phyloP scores from a whole-genome alignment of 768 basidiomycete genomes.

The Lentinula raphanica region DNA sequence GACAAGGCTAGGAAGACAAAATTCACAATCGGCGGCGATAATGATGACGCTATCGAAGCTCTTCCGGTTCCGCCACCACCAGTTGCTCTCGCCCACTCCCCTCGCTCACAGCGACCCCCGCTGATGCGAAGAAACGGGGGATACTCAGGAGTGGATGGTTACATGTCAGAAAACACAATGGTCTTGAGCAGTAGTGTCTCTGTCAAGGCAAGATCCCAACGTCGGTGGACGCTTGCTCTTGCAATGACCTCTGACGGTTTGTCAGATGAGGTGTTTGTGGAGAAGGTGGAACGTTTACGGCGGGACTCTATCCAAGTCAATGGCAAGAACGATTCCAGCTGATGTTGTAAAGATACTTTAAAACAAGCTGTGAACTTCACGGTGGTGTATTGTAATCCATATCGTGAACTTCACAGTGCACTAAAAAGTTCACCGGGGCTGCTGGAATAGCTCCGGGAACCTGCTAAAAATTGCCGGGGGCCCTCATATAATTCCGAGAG shows the following conservation, averaged over 20 bases:
- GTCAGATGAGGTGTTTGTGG: constrained; percentile 45
- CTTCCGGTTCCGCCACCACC: neutral
- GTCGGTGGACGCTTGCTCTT: constrained; percentile 40
- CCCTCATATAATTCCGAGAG: too few relatives aligned
- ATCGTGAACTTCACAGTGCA: too few relatives aligned
- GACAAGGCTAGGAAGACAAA: neutral
- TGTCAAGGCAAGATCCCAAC: neutral
- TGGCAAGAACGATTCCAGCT: neutral
- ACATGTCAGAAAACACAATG: neutral
- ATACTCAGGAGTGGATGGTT: neutral
- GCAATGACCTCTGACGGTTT: constrained; percentile 46
- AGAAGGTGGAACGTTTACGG: constrained; percentile 41
- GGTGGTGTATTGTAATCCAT: too few relatives aligned
- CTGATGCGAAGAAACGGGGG: neutral
- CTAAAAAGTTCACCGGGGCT: too few relatives aligned
- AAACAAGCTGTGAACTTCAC: too few relatives aligned
- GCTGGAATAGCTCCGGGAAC: too few relatives aligned
- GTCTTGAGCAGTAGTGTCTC: neutral
- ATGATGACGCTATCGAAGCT: neutral
- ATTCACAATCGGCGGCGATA: neutral
- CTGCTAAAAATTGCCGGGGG: too few relatives aligned
- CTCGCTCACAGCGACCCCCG: neutral
- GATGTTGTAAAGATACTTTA: too few relatives aligned
- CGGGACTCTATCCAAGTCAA: neutral
- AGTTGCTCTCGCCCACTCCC: neutral